phyloP scores from a whole-genome alignment of 768 basidiomycete genomes.

The Russula foetens region DNA sequence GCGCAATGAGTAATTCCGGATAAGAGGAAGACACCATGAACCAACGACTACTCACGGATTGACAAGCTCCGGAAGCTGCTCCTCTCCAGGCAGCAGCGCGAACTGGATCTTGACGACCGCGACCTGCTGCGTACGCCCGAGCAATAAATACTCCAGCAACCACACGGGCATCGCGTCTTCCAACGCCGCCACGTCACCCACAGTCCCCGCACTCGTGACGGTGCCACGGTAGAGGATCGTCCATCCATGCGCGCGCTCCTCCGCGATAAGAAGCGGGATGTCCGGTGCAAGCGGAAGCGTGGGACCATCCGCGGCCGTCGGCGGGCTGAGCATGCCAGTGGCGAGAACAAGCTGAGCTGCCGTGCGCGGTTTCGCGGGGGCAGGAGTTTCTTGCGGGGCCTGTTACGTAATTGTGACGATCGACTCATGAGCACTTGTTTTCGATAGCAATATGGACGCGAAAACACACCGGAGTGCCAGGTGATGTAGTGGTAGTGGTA shows the following conservation, averaged over 20 bases:
- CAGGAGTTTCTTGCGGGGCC: slow-evolving; percentile 1
- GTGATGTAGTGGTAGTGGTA: not conserved
- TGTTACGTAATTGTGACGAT: not conserved
- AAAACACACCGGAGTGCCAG: not conserved
- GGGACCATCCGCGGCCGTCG: slow-evolving; percentile 66
- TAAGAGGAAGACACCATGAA: not conserved
- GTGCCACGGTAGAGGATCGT: slow-evolving; percentile 68
- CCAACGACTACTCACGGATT: slow-evolving; percentile 61
- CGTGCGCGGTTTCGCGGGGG: slow-evolving; percentile 34
- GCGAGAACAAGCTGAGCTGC: slow-evolving; percentile 49
- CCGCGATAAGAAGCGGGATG: slow-evolving; percentile 68
- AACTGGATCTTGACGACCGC: slow-evolving; percentile 79
- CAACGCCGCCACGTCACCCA: slow-evolving; percentile 39
- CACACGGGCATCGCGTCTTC: slow-evolving; percentile 81
- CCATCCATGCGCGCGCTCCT: slow-evolving; percentile 73
- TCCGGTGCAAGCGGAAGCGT: slow-evolving; percentile 47
- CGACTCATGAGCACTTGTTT: slow-evolving; percentile 15
- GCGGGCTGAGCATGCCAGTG: slow-evolving; percentile 49
- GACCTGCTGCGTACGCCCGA: slow-evolving; percentile 46
- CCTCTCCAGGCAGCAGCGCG: slow-evolving; percentile 64
- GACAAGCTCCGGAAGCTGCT: slow-evolving; percentile 70
- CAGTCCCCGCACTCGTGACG: slow-evolving; percentile 44
- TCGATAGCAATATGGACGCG: not conserved
- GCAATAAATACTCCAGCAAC: slow-evolving; percentile 80
- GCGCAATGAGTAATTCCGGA: not conserved